phyloP scores from a whole-genome alignment of 768 basidiomycete species.

The Leccinellum albellum region DNA sequence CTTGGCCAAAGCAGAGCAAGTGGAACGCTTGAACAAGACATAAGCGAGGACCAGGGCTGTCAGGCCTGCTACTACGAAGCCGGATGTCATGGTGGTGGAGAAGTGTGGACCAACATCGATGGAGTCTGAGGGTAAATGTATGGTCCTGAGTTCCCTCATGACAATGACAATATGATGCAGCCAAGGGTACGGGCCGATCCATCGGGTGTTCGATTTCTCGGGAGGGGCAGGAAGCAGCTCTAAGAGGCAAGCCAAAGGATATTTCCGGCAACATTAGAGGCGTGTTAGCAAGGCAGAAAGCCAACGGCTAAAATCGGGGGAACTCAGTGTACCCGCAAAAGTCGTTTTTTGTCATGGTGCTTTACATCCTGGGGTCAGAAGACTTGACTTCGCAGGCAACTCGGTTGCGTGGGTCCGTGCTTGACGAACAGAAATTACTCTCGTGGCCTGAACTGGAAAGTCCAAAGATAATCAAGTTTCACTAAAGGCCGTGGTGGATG shows the following conservation, averaged over 20 bases:
- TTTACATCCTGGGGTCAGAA: background rate
- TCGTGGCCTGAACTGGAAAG: background rate
- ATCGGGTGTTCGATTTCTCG: constrained; percentile 2
- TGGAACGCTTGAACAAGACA: background rate
- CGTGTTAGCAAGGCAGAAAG: background rate
- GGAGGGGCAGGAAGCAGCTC: background rate
- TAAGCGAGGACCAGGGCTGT: constrained; percentile 7
- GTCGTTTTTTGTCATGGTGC: background rate
- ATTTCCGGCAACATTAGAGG: background rate
- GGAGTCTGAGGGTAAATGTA: constrained; percentile 1
- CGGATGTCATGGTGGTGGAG: constrained; percentile 11
- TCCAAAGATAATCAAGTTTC: background rate
- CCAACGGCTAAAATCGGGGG: background rate
- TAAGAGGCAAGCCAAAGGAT: background rate
- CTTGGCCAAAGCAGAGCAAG: constrained; percentile 10
- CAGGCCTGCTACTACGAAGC: constrained; percentile 1
- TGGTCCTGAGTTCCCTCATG: constrained; percentile 1
- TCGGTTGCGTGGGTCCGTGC: background rate
- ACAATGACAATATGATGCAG: background rate
- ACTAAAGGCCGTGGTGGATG: background rate
- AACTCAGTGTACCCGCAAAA: constrained; percentile 28
- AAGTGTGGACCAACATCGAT: background rate
- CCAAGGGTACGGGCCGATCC: background rate
- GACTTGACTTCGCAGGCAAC: background rate
- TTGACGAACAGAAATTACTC: background rate